Evolutionary conservation across 164 flowering plant species (phyloP), one percentile per base, ranked within the genome.

Genomic region (Vitis cinerea): DNA sequence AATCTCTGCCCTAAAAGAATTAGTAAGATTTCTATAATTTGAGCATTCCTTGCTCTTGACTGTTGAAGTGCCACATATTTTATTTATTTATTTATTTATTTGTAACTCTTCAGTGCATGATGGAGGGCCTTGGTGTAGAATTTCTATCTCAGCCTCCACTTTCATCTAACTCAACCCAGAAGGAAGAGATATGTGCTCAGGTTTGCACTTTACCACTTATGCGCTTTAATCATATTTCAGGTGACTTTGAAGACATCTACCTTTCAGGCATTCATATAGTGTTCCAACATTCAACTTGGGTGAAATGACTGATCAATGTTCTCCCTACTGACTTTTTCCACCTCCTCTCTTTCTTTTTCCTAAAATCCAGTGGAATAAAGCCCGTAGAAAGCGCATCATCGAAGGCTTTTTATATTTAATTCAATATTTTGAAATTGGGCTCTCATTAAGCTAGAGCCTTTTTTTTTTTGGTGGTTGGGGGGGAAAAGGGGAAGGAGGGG

Each of bases 161-260:
- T 72, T 77, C 92, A 64, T 67, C 82, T 17, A 77, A 78, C 71
- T 68, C 82, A 31, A 31, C 27, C 56, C 81, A 76, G 67, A 74
- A 68, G 30, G 85, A 82, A 63, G 92, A 91, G 83, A 82, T 88
- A 54, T 79, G 83, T 77, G 93, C 86, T 50, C 88, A 94, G 97
- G 94, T 90, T 74, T 71, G 78, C 49, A 51, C 27, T 50, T 57
- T 48, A 58, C 67, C 48, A 27, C 10, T 53, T 1, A 57, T 13
- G 14, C 37, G 17, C n/a, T 9, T 59, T 59, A 15, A 37, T 37
- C 44, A 44, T 50, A 47, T 14, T 44, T 44, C 56, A 54, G 49
- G 31, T 56, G 44, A 6, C 16, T 49, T n/a, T 11, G 30, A 23
- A 8, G 23, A 48, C 17, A 37, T 37, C 44, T 50, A 10, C 68